These are phyloP conservation scores for Tanacetum coccineum DNA, from an alignment of 129 eudicot genomes.

Conservation along the genomic window DNA sequence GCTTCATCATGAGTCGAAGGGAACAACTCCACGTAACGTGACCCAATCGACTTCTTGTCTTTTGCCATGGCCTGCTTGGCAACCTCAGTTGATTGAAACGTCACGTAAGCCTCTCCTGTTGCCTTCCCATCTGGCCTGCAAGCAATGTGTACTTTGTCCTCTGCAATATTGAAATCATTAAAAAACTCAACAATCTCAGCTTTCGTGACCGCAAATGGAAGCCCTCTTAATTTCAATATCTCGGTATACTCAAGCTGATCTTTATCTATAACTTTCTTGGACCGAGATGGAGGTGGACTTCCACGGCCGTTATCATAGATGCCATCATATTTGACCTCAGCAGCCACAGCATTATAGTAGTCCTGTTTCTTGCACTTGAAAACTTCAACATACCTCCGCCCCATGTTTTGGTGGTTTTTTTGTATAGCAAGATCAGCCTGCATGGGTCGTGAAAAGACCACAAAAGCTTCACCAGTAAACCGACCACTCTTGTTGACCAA, in stretches of 20 bases:
- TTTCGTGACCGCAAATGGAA: conserved; percentile 73
- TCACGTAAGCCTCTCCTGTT: conserved; percentile 93
- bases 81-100: conserved; percentile 66
- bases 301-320: conserved; percentile 33
- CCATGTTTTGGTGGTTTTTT: conserved; percentile 80
- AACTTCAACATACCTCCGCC: conserved; percentile 86
- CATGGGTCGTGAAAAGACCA: conserved; percentile 71
- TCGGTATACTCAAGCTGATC: conserved; percentile 81
- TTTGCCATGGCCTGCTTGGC: conserved; percentile 84
- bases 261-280: conserved; percentile 69
- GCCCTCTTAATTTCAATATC: conserved; percentile 79
- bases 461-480: conserved; percentile 88
- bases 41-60: conserved; percentile 76
- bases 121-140: conserved; percentile 91
- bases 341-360: conserved; percentile 82
- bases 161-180: conserved; percentile 46
- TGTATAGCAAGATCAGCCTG: conserved; percentile 77
- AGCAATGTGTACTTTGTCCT: conserved; percentile 68
- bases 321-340: conserved; percentile 71
- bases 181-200: conserved; percentile 63
- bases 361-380: conserved; percentile 93
- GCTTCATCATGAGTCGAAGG: conserved; percentile 91
- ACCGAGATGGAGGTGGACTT: conserved; percentile 59
- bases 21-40: conserved; percentile 86
- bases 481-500: conserved; percentile 69